A percentile compares a stretch with the other conserved stretches of the same genome.
phyloP scores from a whole-genome alignment of 345 rosid species.

The Eucalyptus regnans region DNA sequence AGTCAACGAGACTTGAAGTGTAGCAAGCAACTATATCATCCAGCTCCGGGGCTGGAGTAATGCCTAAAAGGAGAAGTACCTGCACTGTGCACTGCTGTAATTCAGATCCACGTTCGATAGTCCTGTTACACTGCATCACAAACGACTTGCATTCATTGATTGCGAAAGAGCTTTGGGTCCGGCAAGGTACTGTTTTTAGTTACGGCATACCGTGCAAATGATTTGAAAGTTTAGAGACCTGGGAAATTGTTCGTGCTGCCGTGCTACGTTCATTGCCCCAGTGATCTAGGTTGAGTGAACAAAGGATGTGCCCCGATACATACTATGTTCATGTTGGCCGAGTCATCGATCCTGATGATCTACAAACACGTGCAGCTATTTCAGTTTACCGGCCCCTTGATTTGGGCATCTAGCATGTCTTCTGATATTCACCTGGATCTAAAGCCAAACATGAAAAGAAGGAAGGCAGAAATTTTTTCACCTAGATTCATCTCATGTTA shows the following conservation, averaged over 20 bases:
- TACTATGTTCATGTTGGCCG: background rate
- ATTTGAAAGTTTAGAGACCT: background rate
- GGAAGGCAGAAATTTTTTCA: background rate
- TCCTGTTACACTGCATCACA: background rate
- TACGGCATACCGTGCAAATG: background rate
- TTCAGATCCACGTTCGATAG: background rate
- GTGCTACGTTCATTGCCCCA: background rate
- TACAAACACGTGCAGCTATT: background rate
- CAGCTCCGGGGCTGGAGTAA: background rate
- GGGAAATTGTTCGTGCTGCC: background rate
- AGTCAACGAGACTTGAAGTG: background rate
- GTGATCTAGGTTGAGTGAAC: background rate
- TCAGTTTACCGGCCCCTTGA: background rate
- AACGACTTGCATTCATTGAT: background rate
- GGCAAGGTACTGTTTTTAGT: background rate
- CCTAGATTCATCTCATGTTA: background rate
- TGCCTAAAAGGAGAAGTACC: background rate
- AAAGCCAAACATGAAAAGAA: background rate
- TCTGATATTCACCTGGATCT: background rate
- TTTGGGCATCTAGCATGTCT: background rate
- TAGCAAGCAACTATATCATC: background rate
- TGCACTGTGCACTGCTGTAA: background rate
- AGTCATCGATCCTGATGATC: background rate
- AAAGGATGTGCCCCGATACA: background rate
- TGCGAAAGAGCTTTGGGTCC: background rate